These are phyloP conservation scores for Alternaria metachromatica DNA, from an alignment of 2,329 filamentous ascomycete species.

Conservation along the genomic window DNA sequence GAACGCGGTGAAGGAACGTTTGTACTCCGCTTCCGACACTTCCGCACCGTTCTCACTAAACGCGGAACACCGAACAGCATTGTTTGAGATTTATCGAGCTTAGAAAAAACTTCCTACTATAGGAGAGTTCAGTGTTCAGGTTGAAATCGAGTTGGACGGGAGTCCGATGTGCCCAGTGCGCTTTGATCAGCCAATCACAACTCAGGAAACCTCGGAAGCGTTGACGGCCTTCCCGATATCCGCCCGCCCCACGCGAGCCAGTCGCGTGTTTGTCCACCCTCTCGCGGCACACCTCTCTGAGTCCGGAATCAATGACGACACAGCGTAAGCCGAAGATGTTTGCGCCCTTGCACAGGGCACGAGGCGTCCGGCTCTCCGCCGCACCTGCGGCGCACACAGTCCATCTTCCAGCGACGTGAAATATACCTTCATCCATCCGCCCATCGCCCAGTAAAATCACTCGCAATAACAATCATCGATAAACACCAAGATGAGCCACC, in stretches of 20 bases:
- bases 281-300: not conserved
- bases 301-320: conserved; percentile 11
- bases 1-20: not conserved
- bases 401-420: not conserved
- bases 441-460: not conserved
- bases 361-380: conserved; percentile 9
- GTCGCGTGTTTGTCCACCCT: not conserved
- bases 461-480: not conserved
- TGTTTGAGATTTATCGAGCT: too few relatives aligned
- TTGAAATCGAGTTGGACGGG: too few relatives aligned
- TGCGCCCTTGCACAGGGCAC: not conserved
- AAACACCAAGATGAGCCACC: conserved; percentile 43
- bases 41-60: not conserved
- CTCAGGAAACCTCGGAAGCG: too few relatives aligned
- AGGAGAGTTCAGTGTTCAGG: too few relatives aligned
- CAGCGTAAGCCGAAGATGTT: conserved; percentile 2
- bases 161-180: too few relatives aligned
- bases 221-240: too few relatives aligned
- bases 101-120: too few relatives aligned
- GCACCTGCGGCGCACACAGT: not conserved
- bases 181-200: too few relatives aligned
- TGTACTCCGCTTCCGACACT: not conserved
- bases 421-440: not conserved
- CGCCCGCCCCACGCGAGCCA: not conserved
- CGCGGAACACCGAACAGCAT: not conserved